Evolutionary conservation across 129 eudicot genomes (phyloP), one percentile per base, ranked within the genome.

Genomic region (Lactuca sativa): DNA sequence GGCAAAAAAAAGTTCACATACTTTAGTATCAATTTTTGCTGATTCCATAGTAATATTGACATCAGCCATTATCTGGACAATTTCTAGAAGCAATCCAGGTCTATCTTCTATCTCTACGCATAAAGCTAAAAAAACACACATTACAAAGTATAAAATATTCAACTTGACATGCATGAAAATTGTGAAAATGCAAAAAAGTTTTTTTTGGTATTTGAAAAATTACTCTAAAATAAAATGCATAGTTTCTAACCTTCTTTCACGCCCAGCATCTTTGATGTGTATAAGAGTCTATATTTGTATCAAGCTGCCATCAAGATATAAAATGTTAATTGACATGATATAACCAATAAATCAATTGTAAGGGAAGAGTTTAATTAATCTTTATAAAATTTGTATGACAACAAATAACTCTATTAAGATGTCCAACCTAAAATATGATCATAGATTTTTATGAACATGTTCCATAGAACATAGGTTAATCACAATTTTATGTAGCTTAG

Each of bases 21-120:
- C 98, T 80, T 89, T 92, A 66, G 98, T 92, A 40, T 89, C 92
- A 49, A 89, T 89, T 82, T 89, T 95, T 4, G 98, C 96, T 60
- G 98, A 92, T 78, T 89, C 96, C 58, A 92, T 96, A 56, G 69
- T 80, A 32, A 89, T 14, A 70, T 89, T 89, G 67, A 87, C 73
- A 75, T 86, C 90, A 13, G 86, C 87, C 85, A 92, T 81, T 56
- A 92, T 83, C 79, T 89, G 86, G 32, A 89, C 54, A 43, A 92
- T 54, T 74, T 92, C 98, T 58, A 92, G 62, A 64, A 92, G 77
- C 82, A 92, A 78, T 56, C 98, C 98, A 54, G 98, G 85, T 72
- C 98, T 84, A 77, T 92, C 98, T 53, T 92, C 98, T 6, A 96
- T 92, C 88, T 92, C 98, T 12, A 92, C 78, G 55, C 62, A 79